phyloP scores from a whole-genome alignment of 140 eudicot species.

The Ambrosia hybrid region DNA sequence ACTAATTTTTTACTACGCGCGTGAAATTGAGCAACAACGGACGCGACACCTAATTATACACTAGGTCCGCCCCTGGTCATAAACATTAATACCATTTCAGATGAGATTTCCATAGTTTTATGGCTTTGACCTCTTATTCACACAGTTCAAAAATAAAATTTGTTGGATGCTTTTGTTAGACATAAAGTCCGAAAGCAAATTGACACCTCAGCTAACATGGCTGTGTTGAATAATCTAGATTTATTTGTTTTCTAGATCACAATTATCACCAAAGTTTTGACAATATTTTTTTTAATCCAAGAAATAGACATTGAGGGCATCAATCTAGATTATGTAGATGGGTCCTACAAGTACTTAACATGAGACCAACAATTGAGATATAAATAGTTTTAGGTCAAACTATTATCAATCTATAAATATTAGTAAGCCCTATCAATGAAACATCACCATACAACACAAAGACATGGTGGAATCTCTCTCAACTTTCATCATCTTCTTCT shows the following conservation, averaged over 20 bases:
- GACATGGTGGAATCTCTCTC: slow-evolving; percentile 47
- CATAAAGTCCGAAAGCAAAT: slow-evolving; percentile 3
- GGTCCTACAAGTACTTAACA: slow-evolving; percentile 27
- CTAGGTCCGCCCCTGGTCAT: not conserved
- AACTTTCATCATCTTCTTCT: slow-evolving; percentile 34
- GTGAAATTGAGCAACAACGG: no score
- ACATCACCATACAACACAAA: slow-evolving; percentile 16
- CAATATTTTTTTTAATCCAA: not conserved
- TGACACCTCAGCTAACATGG: slow-evolving; percentile 31
- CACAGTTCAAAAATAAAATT: not conserved
- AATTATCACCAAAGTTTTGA: slow-evolving; percentile 14
- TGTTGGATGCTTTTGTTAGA: slow-evolving; percentile 1
- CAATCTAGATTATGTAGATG: slow-evolving; percentile 2
- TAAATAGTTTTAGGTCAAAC: slow-evolving; percentile 27
- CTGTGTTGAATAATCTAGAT: slow-evolving; percentile 26
- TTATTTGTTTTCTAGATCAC: slow-evolving; percentile 5
- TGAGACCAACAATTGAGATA: slow-evolving; percentile 25
- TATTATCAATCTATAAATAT: slow-evolving; percentile 39
- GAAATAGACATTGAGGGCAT: slow-evolving; percentile 10
- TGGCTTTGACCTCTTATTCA: not conserved
- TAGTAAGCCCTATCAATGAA: slow-evolving; percentile 25
- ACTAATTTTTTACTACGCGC: no score
- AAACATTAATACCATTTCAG: not conserved
- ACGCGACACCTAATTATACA: no score
- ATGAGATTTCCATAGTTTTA: not conserved